phyloP scores from a whole-genome alignment of 2,329 filamentous ascomycete species.

The Purpureocillium takamizusanense region DNA sequence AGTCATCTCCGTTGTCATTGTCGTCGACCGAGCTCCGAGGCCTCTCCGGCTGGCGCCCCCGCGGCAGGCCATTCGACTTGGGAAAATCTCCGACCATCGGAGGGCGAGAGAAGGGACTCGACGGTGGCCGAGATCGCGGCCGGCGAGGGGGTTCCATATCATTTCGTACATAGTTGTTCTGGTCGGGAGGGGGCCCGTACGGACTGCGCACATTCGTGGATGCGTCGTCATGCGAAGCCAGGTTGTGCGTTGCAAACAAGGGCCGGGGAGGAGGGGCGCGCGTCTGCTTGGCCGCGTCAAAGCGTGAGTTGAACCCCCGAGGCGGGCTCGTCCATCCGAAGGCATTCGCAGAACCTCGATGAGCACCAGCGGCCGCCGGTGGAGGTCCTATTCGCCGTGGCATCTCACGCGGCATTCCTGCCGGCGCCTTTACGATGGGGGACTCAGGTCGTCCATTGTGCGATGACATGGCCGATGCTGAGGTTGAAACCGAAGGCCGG shows the following conservation, averaged over 20 bases:
- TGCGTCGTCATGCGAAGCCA: slow-evolving; percentile 9
- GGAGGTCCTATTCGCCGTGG: slow-evolving; percentile 1
- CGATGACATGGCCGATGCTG: too few relatives aligned
- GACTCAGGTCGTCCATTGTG: too few relatives aligned
- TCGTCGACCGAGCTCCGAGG: slow-evolving; percentile 3
- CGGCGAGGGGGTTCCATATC: slow-evolving; percentile 4
- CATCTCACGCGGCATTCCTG: too few relatives aligned
- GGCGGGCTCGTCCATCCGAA: neutral
- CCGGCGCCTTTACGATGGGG: too few relatives aligned
- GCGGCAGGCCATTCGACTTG: slow-evolving; percentile 22
- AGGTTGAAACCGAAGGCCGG: too few relatives aligned
- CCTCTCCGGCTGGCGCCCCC: slow-evolving; percentile 19
- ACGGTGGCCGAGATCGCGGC: slow-evolving; percentile 6
- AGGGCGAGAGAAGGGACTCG: slow-evolving; percentile 17
- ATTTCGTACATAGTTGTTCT: slow-evolving; percentile 11
- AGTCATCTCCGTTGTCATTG: neutral
- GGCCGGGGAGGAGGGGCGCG: slow-evolving; percentile 12
- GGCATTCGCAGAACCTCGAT: neutral
- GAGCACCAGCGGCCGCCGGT: slow-evolving; percentile 2
- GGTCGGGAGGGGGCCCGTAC: slow-evolving; percentile 12
- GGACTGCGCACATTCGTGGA: slow-evolving; percentile 11
- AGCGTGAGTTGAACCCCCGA: slow-evolving; percentile 14
- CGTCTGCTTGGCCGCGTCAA: slow-evolving; percentile 12
- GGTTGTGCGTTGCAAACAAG: slow-evolving; percentile 11
- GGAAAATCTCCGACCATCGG: slow-evolving; percentile 24